Base-by-base conservation (phyloP, 352 stramenopile species). In the Pythium brachiatum region DNA sequence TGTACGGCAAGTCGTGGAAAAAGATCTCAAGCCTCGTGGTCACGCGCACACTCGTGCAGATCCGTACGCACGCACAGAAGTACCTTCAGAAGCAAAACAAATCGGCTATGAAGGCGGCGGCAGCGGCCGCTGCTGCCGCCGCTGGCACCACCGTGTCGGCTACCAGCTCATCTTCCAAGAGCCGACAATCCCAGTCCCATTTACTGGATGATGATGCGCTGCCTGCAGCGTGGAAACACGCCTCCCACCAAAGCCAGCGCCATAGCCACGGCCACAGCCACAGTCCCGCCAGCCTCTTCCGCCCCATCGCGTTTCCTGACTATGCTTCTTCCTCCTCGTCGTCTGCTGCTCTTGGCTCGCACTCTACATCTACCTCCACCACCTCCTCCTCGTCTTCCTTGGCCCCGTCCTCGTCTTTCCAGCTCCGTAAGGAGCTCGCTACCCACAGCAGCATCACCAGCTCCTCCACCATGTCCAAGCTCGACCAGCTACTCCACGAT, bases 41-140 rank as follows among this genome's bases (percentile, higher is more conserved):
- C 55, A 90, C 86, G 11, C 76, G 86, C 16, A 94, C 86, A 29
- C 74, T 97, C 7, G 95, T 98, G 34, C 97, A 99, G 68, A 98
- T 99, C 68, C 91, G 96, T 12, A 98, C 89, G 3, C 96, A 99
- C 60, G 96, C 96, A 0, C 96, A 99, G 76, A 99, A 99, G 63
- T 99, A 98, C 69, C 69, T 96, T 20, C 88, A 95, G 60, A 96
- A 96, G 71, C 83, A 94, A 56, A 81, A 65, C 54, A 89, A 84
- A 26, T 71, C 71, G 18, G 71, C 79, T 0, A 66, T 86, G 48
- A 87, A 89, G 44, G 67, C 67, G 1, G 68, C 67, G 2, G 57
- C 60, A 1, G 64, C 58, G 3, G 76, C 71, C 18, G 69, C 67
- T 11, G 64, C 59, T 11, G 55, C 60, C 4, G 43, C 57, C 2